Conservation (phyloP, 2,329 filamentous ascomycete genomes). For the Neospermospora avenae region DNA sequence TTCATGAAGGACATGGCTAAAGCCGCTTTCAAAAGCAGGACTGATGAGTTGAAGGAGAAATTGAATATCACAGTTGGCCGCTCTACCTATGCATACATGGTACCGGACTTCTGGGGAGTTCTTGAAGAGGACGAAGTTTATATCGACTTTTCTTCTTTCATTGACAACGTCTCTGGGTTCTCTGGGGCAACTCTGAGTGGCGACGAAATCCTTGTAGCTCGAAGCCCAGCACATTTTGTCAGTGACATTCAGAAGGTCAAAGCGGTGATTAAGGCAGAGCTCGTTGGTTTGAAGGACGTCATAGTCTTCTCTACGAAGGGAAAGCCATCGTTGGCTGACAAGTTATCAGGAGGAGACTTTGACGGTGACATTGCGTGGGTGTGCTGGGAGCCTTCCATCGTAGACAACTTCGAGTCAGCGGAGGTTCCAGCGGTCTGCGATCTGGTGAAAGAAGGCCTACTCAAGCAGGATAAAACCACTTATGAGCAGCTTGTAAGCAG, state of each 20-base stretch:
- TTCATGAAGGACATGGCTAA: conserved; percentile 47
- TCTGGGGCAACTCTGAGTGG: conserved; percentile 53
- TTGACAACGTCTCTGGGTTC: conserved; percentile 49
- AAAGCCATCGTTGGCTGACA: conserved; percentile 59
- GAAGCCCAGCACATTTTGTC: conserved; percentile 65
- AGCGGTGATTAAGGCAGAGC: conserved; percentile 53
- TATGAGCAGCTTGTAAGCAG: conserved; percentile 29
- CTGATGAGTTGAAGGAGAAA: conserved; percentile 43
- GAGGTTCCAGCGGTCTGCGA: conserved; percentile 44
- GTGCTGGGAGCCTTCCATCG: conserved; percentile 67
- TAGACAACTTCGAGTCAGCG: conserved; percentile 64
- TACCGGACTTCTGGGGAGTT: conserved; percentile 61
- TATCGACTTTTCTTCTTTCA: conserved; percentile 62
- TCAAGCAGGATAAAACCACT: conserved; percentile 47
- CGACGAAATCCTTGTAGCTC: conserved; percentile 62
- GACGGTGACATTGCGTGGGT: conserved; percentile 78
- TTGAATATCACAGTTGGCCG: conserved; percentile 58
- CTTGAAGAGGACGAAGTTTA: conserved; percentile 66
- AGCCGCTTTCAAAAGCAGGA: conserved; percentile 21
- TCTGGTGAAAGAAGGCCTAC: conserved; percentile 45
- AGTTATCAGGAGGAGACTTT: conserved; percentile 76
- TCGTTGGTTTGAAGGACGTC: conserved; percentile 71
- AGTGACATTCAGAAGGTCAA: conserved; percentile 71
- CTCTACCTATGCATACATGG: conserved; percentile 63
- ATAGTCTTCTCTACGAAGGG: conserved; percentile 71